Evolutionary conservation across 768 basidiomycete genomes (phyloP).

Genomic region (Tricholomella constricta): DNA sequence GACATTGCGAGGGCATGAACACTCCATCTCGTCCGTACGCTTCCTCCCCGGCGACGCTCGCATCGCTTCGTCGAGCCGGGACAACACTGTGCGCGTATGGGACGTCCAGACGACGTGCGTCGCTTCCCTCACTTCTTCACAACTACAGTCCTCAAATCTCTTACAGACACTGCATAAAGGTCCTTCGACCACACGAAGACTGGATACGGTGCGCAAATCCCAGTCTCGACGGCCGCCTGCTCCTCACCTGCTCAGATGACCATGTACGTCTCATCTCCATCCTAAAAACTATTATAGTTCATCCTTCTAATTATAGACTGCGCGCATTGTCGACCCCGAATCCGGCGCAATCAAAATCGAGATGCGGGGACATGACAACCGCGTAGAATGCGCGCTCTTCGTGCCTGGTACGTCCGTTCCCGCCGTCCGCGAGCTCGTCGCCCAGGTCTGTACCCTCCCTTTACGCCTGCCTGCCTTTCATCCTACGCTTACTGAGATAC

Average conservation of each 20-base stretch:
- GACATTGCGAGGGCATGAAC: constrained; percentile 66
- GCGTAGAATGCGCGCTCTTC: constrained; percentile 67
- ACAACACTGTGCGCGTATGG: constrained; percentile 68
- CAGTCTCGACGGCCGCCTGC: constrained; percentile 53
- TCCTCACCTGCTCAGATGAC: constrained; percentile 67
- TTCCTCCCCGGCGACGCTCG: constrained; percentile 69
- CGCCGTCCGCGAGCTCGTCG: constrained; percentile 62
- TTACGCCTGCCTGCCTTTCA: neutral
- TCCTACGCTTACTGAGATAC: neutral
- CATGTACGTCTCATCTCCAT: constrained; percentile 45
- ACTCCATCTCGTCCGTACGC: constrained; percentile 68
- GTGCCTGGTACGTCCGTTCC: constrained; percentile 59
- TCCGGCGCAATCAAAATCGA: constrained; percentile 66
- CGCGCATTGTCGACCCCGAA: constrained; percentile 59
- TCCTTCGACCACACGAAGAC: constrained; percentile 61
- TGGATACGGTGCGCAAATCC: constrained; percentile 61
- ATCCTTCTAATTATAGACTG: constrained; percentile 50
- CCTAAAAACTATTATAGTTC: neutral
- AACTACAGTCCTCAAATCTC: neutral
- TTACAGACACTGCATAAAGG: constrained; percentile 63
- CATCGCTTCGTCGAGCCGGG: constrained; percentile 69
- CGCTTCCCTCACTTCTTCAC: neutral
- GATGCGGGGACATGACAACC: constrained; percentile 72
- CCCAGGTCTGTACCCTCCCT: constrained; percentile 20
- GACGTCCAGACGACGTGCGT: constrained; percentile 67